Percentiles rank a stretch among this genome's conserved stretches.
phyloP scores from a whole-genome alignment of 2,329 filamentous ascomycete genomes.

The Diaporthe australafricana region DNA sequence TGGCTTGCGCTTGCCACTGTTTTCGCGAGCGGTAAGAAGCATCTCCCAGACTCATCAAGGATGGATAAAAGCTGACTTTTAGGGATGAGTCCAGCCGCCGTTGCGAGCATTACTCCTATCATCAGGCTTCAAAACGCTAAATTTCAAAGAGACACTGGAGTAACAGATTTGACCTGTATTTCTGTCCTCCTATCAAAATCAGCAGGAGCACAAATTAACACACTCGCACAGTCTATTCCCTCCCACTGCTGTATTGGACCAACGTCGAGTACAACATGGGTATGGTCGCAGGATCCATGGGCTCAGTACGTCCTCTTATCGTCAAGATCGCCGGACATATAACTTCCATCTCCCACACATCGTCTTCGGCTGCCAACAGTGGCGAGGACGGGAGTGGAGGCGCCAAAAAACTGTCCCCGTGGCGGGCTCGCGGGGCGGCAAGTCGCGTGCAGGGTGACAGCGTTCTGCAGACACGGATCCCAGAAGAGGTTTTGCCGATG shows the following conservation, averaged over 20 bases:
- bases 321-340: background rate
- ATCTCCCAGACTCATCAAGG: background rate
- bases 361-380: background rate
- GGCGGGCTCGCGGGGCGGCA: background rate
- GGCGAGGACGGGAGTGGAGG: background rate
- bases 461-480: background rate
- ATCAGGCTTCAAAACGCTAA: constrained; percentile 11
- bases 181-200: background rate
- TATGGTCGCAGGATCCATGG: constrained; percentile 15
- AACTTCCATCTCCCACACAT: background rate
- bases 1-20: background rate
- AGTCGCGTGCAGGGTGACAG: constrained; percentile 5
- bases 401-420: background rate
- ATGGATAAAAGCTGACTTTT: background rate
- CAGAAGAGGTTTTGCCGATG: background rate
- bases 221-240: background rate
- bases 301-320: background rate
- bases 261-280: constrained; percentile 13
- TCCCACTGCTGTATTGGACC: constrained; percentile 2
- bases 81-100: background rate
- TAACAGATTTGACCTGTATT: constrained; percentile 14
- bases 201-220: background rate
- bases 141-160: constrained; percentile 10
- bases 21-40: background rate
- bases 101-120: background rate